phyloP scores from a whole-genome alignment of 163 green algal species.

The Coccomyxa subellipsoidea region DNA sequence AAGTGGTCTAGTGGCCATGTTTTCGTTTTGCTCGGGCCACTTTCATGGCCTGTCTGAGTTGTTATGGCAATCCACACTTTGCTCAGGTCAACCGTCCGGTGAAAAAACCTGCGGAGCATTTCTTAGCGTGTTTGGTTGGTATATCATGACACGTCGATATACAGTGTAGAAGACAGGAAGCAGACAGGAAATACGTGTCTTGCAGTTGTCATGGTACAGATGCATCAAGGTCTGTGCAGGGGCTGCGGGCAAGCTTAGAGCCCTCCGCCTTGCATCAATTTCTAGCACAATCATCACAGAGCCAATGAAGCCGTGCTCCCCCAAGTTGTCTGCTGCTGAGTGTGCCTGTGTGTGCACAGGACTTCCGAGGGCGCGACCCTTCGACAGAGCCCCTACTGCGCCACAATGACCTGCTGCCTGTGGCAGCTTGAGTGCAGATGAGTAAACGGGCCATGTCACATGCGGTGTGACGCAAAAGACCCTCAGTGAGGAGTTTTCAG shows the following conservation, averaged over 20 bases:
- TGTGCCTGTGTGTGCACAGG: slow-evolving; percentile 21
- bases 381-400: slow-evolving; percentile 81
- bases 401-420: slow-evolving; percentile 75
- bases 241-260: too few species aligned
- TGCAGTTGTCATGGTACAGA: too few species aligned
- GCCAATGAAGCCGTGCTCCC: background rate
- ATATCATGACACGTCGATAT: background rate
- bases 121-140: background rate
- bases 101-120: background rate
- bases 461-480: too few species aligned
- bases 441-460: too few species aligned
- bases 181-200: too few species aligned
- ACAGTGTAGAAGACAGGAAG: too few species aligned
- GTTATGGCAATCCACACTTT: background rate
- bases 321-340: background rate
- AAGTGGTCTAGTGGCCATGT: background rate
- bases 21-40: too few species aligned
- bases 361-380: slow-evolving; percentile 87
- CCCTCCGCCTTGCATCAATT: too few species aligned
- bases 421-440: slow-evolving; percentile 20
- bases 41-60: background rate
- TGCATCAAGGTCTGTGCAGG: too few species aligned
- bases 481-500: too few species aligned
- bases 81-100: background rate
- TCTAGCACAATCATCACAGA: background rate